Percentiles rank a stretch among this genome's conserved stretches.
phyloP scores from a whole-genome alignment of 352 stramenopile genomes.

The Thraustochytrium sp. region DNA sequence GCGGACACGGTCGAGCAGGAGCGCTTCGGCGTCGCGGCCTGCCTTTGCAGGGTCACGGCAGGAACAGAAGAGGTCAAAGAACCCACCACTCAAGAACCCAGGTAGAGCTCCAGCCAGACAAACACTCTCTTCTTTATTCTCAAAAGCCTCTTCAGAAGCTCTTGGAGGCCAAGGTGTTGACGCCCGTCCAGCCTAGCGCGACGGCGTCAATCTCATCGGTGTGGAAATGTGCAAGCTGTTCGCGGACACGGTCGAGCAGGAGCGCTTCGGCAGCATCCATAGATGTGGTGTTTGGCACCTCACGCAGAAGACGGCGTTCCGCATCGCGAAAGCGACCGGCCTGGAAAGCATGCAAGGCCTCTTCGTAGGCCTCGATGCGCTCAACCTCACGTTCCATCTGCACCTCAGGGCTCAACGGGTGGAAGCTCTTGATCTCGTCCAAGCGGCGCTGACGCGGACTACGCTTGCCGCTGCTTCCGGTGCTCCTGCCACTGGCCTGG shows the following conservation, averaged over 20 bases:
- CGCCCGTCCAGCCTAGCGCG: not conserved
- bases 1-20: not conserved
- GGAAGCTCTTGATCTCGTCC: not conserved
- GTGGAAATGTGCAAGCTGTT: not conserved
- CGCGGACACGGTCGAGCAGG: not conserved
- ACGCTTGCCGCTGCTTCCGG: not conserved
- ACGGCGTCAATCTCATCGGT: not conserved
- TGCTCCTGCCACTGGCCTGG: not conserved
- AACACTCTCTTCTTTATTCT: too few species aligned
- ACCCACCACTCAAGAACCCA: too few species aligned
- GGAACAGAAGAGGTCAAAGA: too few species aligned
- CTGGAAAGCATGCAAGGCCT: not conserved
- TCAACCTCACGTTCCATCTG: not conserved
- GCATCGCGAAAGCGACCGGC: not conserved
- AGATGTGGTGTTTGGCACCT: not conserved
- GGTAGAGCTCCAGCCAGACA: too few species aligned
- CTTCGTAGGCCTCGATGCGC: not conserved
- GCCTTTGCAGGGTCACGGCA: too few species aligned
- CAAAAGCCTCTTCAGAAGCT: too few species aligned
- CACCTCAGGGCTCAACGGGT: not conserved
- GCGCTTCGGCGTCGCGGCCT: too few species aligned
- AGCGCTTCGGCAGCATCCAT: not conserved
- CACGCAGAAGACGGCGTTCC: not conserved
- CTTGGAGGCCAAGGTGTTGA: constrained; percentile 17
- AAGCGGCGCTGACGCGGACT: not conserved